Conservation (phyloP, 192 early-diverging fungal species). For the Backusella circina region DNA sequence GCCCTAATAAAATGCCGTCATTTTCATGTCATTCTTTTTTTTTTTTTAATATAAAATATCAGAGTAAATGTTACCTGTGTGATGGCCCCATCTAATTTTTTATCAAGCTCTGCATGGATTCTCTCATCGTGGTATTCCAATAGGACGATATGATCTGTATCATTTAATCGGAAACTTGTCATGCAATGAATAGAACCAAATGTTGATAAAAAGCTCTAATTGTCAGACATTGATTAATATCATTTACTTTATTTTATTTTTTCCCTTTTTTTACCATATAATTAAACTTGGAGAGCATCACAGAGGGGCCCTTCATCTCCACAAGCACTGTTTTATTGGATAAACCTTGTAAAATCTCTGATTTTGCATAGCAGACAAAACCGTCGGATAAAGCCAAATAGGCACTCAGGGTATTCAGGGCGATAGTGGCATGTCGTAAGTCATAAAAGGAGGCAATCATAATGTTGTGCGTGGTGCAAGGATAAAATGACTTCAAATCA, state of each 20-base stretch:
- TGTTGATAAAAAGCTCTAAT: background rate
- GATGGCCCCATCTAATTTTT: background rate
- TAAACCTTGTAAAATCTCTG: background rate
- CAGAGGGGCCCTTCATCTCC: background rate
- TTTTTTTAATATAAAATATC: background rate
- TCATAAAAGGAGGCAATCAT: constrained; percentile 6
- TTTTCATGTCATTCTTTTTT: background rate
- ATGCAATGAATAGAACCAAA: constrained; percentile 7
- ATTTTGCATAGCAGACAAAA: background rate
- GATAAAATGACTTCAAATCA: background rate
- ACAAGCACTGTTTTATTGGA: background rate
- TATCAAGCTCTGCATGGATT: background rate
- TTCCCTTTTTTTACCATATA: background rate
- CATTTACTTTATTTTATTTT: background rate
- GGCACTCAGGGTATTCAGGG: background rate
- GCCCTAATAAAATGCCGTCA: no score
- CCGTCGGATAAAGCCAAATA: background rate
- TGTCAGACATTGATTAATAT: background rate
- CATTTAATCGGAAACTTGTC: background rate
- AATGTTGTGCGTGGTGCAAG: background rate
- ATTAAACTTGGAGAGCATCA: background rate
- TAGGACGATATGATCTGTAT: background rate
- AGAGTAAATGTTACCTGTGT: background rate
- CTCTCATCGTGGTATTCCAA: background rate
- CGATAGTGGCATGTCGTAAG: background rate